Conservation (phyloP, 2,329 filamentous ascomycete species). For the Neoarthrinium moseri region DNA sequence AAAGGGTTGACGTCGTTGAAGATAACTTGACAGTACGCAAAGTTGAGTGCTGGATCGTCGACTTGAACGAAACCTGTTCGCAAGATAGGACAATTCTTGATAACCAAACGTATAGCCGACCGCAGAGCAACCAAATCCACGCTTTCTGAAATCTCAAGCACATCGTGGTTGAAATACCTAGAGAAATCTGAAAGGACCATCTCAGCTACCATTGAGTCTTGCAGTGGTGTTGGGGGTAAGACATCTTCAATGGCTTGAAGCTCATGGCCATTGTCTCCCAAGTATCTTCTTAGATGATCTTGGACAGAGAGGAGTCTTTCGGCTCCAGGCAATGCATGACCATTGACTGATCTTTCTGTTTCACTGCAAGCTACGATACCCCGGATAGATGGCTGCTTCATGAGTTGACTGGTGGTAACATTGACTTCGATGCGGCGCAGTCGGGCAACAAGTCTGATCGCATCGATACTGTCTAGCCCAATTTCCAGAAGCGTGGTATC, state of each 20-base stretch:
- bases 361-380: constrained; percentile 46
- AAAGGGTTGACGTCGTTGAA: constrained; percentile 19
- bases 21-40: constrained; percentile 50
- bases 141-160: constrained; percentile 57
- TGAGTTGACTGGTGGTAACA: constrained; percentile 73
- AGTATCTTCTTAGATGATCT: constrained; percentile 34
- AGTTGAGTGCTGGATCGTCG: constrained; percentile 54
- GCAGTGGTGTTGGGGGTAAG: constrained; percentile 76
- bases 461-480: constrained; percentile 88
- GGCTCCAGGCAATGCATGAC: background rate
- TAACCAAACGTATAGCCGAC: constrained; percentile 60
- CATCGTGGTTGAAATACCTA: constrained; percentile 84
- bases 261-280: constrained; percentile 30
- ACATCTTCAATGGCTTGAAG: constrained; percentile 52
- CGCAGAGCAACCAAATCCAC: constrained; percentile 58
- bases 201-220: constrained; percentile 82
- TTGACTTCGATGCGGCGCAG: constrained; percentile 60
- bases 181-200: constrained; percentile 74
- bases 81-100: constrained; percentile 65
- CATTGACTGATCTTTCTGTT: background rate
- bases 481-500: constrained; percentile 73
- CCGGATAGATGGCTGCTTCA: constrained; percentile 67
- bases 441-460: constrained; percentile 77
- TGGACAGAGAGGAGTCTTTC: constrained; percentile 23
- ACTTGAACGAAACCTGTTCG: constrained; percentile 72